Conservation (phyloP, 202 grass and related monocot genomes). For the Carex arenaria region DNA sequence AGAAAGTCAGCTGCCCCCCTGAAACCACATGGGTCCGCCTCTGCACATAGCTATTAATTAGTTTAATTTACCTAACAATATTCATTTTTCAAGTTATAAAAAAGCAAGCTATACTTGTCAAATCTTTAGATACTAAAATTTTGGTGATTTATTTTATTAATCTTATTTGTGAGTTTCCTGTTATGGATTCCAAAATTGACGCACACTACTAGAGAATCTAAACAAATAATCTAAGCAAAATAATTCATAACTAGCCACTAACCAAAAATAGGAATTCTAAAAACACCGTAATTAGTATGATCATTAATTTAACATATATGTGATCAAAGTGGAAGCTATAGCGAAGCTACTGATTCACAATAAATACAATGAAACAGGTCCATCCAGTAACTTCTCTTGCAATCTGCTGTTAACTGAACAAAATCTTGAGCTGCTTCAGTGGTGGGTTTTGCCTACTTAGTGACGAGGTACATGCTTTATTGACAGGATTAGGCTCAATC, state of each 20-base stretch:
- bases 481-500: neutral
- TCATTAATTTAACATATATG: neutral
- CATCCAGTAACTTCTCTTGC: neutral
- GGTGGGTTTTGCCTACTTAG: conserved; percentile 14
- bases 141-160: neutral
- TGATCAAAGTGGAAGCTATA: neutral
- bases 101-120: neutral
- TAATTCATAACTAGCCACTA: neutral
- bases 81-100: neutral
- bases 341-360: neutral
- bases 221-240: neutral
- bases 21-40: too few species aligned
- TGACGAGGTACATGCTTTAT: neutral
- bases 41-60: too few species aligned
- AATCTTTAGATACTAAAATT: neutral
- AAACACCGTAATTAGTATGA: neutral
- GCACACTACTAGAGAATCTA: neutral
- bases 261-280: neutral
- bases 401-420: neutral
- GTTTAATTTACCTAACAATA: neutral
- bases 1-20: too few species aligned
- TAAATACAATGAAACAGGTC: neutral
- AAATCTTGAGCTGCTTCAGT: conserved; percentile 7
- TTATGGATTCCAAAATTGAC: neutral
- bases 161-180: neutral